Base-by-base conservation (phyloP, 768 basidiomycete species). In the Termitomyces sp. region DNA sequence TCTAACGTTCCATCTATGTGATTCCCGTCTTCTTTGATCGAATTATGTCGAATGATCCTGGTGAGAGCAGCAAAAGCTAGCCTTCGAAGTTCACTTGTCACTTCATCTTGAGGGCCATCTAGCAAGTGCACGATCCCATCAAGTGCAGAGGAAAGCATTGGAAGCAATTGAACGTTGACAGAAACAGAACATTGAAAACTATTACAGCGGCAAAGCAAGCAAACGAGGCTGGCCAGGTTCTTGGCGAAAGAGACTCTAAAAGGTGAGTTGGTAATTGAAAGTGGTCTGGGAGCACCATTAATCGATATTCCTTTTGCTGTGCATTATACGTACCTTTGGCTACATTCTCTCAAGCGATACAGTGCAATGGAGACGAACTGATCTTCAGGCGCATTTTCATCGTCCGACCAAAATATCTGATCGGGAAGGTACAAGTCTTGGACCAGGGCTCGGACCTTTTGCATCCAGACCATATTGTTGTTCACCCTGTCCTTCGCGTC, bases 351-450 rank as follows among this genome's bases (percentile, higher is more conserved):
- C 16, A 89, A 65, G 43, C 81, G 77, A n/a, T 74, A 67, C 0
- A 89, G 60, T 5, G 79, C 78, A 33, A 77, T 75, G 33, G 68
- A 58, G 22, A 75, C 73, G 46, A 80, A 82, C 18, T 78, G 68
- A 5, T 68, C 63, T 39, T 82, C 77, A 2, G 74, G 62, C 20
- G 79, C 64, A 9, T 65, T 68, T 43, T 84, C 83, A 47, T 82
- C 80, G 26, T 81, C 81, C 77, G 82, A 83, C 86, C 84, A 87
- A 13, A 72, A 64, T 7, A 82, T 63, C 1, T 75, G 67, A 56
- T 80, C 76, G 20, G 81, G 79, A 54, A 73, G 63, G 20, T 83
- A 71, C 42, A 87, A 72, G 1, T 72, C 68, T 55, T 72, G 65
- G 22, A 77, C 64, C 10, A 75, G 61, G 26, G 59, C 61, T 58